A percentile compares a stretch with the other conserved stretches of the same genome.
phyloP scores from a whole-genome alignment of 352 stramenopile genomes.

The Achlya hypogyna region DNA sequence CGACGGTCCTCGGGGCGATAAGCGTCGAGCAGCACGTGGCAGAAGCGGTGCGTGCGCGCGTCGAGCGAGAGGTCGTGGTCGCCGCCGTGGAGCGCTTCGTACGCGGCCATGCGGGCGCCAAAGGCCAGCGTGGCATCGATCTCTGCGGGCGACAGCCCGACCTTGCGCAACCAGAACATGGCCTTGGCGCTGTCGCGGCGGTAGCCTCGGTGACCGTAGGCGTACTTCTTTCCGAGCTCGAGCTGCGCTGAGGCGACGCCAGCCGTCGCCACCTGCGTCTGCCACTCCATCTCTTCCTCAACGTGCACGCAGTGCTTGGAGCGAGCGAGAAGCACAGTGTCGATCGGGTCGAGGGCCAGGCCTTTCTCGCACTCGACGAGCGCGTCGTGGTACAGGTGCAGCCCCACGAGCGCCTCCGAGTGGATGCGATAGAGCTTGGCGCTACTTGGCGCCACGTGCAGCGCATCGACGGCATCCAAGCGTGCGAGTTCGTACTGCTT shows the following conservation, averaged over 20 bases:
- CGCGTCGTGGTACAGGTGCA: slow-evolving; percentile 30
- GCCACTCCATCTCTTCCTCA: background rate
- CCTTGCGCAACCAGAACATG: background rate
- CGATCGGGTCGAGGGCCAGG: slow-evolving; percentile 25
- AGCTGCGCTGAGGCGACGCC: background rate
- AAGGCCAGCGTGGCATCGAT: background rate
- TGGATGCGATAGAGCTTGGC: slow-evolving; percentile 34
- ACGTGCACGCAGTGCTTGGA: slow-evolving; percentile 11
- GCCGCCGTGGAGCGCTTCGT: background rate
- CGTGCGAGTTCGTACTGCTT: slow-evolving; percentile 26
- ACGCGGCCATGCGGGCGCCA: background rate
- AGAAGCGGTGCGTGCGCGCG: background rate
- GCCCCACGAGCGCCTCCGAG: slow-evolving; percentile 28
- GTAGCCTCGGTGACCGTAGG: background rate
- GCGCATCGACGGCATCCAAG: slow-evolving; percentile 30
- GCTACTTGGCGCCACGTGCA: slow-evolving; percentile 24
- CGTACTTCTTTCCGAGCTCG: background rate
- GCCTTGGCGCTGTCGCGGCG: background rate
- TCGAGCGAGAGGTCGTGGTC: slow-evolving; percentile 1
- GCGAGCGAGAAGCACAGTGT: slow-evolving; percentile 23
- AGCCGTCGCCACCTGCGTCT: background rate
- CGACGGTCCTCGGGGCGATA: background rate
- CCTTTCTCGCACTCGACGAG: slow-evolving; percentile 31
- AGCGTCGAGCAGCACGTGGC: background rate
- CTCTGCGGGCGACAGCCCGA: background rate